Conservation (phyloP, 331 rosid species). For the Quercus phellos region DNA sequence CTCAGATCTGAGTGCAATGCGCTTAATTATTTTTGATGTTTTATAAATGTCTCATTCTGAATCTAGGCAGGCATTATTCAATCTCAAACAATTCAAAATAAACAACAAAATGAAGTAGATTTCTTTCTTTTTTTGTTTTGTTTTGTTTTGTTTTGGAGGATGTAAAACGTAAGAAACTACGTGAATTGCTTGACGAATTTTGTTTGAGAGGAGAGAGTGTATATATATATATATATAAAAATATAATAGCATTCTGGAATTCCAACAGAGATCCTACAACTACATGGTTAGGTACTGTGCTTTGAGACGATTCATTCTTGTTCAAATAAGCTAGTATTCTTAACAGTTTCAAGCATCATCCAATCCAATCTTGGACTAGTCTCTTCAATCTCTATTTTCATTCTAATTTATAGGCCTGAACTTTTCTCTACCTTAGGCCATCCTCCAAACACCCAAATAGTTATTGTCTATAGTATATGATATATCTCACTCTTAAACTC, state of each 20-base stretch:
- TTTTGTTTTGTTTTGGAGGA: not conserved
- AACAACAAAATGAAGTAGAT: too few species aligned
- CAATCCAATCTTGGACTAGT: not conserved
- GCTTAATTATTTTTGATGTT: conserved; percentile 1
- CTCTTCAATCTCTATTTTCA: not conserved
- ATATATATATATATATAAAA: not conserved
- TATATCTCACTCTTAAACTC: not conserved
- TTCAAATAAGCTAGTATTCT: not conserved
- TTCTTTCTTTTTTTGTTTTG: accelerated
- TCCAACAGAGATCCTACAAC: not conserved
- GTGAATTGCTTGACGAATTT: not conserved
- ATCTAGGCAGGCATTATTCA: too few species aligned
- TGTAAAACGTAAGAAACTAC: not conserved
- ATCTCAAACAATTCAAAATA: too few species aligned
- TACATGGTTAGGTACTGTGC: not conserved
- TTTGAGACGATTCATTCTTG: not conserved
- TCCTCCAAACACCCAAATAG: too few species aligned
- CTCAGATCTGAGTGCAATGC: conserved; percentile 41
- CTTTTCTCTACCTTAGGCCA: too few species aligned
- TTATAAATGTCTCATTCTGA: not conserved
- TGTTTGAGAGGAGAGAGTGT: not conserved
- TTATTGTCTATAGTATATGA: too few species aligned
- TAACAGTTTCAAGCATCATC: not conserved
- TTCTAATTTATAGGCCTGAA: too few species aligned
- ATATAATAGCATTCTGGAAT: not conserved